Evolutionary conservation across 225 moss, liverwort and hornwort genomes (phyloP).

Genomic region (Bryum argenteum): DNA sequence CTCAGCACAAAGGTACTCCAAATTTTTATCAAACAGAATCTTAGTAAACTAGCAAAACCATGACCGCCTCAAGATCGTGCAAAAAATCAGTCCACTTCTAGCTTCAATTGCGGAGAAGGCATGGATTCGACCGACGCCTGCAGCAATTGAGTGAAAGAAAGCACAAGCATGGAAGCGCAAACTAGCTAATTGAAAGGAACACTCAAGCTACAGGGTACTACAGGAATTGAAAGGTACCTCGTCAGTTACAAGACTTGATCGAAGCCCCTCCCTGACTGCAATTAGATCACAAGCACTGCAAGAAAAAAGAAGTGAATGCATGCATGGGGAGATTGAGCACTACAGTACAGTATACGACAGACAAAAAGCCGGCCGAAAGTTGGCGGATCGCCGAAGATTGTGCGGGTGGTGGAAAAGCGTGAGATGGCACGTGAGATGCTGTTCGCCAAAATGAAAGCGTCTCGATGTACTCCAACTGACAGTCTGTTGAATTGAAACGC

Average conservation of each 20-base stretch:
- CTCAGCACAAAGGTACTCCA: slow-evolving; percentile 1
- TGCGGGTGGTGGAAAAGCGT: too few species aligned
- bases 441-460: too few species aligned
- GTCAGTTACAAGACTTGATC: too few species aligned
- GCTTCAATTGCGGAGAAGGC: neutral
- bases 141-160: neutral
- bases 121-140: neutral
- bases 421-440: too few species aligned
- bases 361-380: too few species aligned
- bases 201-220: neutral
- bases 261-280: too few species aligned
- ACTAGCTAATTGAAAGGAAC: neutral
- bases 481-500: too few species aligned
- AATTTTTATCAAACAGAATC: neutral
- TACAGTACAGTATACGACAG: too few species aligned
- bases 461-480: too few species aligned
- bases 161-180: neutral
- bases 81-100: neutral
- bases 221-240: neutral
- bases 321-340: too few species aligned
- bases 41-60: neutral
- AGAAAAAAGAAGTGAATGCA: neutral
- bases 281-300: neutral
- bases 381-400: too few species aligned
- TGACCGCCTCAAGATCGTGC: too few species aligned